Base-by-base conservation (phyloP, 106 monocot species). In the Platanthera zijinensis region DNA sequence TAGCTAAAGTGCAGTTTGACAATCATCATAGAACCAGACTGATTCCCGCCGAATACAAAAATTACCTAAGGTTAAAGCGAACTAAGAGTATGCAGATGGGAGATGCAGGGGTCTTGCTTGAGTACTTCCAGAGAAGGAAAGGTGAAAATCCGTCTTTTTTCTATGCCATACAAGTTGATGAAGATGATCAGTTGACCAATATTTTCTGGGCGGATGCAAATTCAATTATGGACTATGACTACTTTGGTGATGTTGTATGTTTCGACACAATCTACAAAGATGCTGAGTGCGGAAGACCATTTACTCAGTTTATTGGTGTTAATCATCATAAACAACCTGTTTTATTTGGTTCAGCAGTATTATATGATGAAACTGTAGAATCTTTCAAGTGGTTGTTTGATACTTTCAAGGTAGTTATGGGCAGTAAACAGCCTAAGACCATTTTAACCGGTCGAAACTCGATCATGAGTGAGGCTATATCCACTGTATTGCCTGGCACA, bases 301-400 rank as follows among this genome's bases (percentile, higher is more conserved):
- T 88, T 68, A 78, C 75, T 30, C 79, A 74, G 52, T 88, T 88
- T 73, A 3, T 77, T 76, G 87, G 87, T 79, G 78, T 87, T 32
- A 87, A 87, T 78, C 84, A 87, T 81, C 87, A 87, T 75, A 84
- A 82, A 57, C 87, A 87, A 76, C 52, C 74, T 12, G 54, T 82
- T 39, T 61, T 82, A 22, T 88, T 88, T 80, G 87, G 80, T 77
- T 32, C 82, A 19, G 79, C 87, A 70, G 64, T 88, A 61, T 12
- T 88, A 17, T 88, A 82, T 74, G 84, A 84, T 80, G 87, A 88
- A 57, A 77, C 77, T 25, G 51, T 79, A 11, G 79, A 84, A 74
- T 88, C 84, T 46, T 79, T 84, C 18, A 88, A 82, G 22, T 88
- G 87, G 87, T 74, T 88, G 69, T 85, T 89, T 74, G 83, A 83